Evolutionary conservation across 2,329 filamentous ascomycete genomes (phyloP), one percentile per base, ranked within the genome.

Genomic region (Xylariaceae sp.): DNA sequence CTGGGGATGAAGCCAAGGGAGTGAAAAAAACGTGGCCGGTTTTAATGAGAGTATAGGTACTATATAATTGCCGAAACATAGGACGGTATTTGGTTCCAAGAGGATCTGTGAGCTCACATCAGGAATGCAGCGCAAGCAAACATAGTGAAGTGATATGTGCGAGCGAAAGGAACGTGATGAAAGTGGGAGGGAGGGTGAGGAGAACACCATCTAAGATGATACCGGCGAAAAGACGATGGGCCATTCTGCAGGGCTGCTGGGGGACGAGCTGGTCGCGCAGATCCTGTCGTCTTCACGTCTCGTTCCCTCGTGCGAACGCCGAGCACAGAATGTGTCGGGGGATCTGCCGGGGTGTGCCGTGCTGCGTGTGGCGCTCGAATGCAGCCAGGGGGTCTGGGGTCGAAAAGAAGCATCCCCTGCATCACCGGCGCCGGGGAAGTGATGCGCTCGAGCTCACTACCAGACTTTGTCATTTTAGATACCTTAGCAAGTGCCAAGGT

Each of bases 181-280:
- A 44, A 42, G 41, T 19, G 41, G 46, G 41, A 49, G 41, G 46
- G 41, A 49, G 44, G 44, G 45, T 32, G 42, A 41, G 47, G 49
- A 48, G 42, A 39, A 49, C 41, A 46, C 41, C 33, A 49, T 45
- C 47, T 44, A 45, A 44, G 46, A 46, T 53, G 50, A 53, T 50
- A 45, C 45, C 42, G 22, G 22, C 22, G 22, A 27, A 27, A 5
- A 27, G 22, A 27, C 22, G 22, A 27, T 27, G 22, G 22, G 4
- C 4, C 22, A 27, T 27, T 38, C 12, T 38, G 11, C 35, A 38
- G 35, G 12, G 15, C 35, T 17, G 35, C 12, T 38, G 12, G 15
- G 35, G 15, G 12, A 38, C 35, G 35, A 10, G 35, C 35, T 38
- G 35, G 35, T 12, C 22, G 22, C 22, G 22, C 22, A 27, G 22